phyloP scores from a whole-genome alignment of 176 grass and related monocot genomes.

The Puya raimondii region DNA sequence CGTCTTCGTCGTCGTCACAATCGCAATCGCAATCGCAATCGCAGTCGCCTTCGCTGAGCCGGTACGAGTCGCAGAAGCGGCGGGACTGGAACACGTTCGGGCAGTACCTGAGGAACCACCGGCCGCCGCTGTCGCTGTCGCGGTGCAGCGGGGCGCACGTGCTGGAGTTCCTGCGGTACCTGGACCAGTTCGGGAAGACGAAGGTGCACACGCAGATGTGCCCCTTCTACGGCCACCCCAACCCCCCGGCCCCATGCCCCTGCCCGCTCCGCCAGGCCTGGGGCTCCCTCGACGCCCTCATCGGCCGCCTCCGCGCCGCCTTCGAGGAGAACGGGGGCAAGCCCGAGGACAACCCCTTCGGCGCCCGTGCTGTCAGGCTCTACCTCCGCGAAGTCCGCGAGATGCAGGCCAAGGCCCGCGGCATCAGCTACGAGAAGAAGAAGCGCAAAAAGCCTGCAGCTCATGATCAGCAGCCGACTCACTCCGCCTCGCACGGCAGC shows the following conservation, averaged over 20 bases:
- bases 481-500: constrained; percentile 21
- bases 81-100: constrained; percentile 95
- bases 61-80: constrained; percentile 81
- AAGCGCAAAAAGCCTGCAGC: constrained; percentile 60
- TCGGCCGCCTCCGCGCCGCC: constrained; percentile 81
- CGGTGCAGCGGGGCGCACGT: constrained; percentile 80
- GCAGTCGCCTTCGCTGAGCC: constrained; percentile 46
- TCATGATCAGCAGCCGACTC: constrained; percentile 12
- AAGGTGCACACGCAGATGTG: constrained; percentile 81
- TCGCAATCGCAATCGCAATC: constrained; percentile 36
- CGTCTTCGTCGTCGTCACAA: constrained; percentile 25
- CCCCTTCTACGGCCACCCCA: constrained; percentile 87
- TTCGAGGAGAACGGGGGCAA: constrained; percentile 92
- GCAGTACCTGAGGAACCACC: constrained; percentile 82
- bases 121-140: constrained; percentile 56
- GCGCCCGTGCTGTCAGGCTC: constrained; percentile 69
- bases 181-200: constrained; percentile 96
- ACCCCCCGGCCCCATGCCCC: constrained; percentile 74
- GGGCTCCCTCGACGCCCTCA: constrained; percentile 85
- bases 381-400: constrained; percentile 87
- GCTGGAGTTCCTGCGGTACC: constrained; percentile 87
- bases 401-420: constrained; percentile 67
- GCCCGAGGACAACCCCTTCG: constrained; percentile 84
- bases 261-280: constrained; percentile 86
- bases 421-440: constrained; percentile 97